Evolutionary conservation across 2,329 filamentous ascomycete genomes (phyloP), one percentile per base, ranked within the genome.

Genomic region (Fusarium bulbicola): DNA sequence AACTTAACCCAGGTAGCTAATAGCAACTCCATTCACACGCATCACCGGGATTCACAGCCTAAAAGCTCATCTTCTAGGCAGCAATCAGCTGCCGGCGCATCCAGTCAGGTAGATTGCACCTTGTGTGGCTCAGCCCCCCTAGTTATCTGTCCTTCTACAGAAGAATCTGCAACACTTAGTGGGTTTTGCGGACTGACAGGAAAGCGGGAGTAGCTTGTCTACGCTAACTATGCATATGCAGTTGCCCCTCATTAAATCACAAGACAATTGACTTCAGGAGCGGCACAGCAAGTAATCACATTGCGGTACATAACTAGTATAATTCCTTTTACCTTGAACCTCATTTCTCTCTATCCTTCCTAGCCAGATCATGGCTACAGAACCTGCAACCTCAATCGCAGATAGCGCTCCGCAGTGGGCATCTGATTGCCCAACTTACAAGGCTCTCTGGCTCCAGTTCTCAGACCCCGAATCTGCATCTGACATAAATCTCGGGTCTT

Each of bases 161-260:
- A 42, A 24, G 1, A 8, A 15, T n/a, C 5, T 42, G 21, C 13
- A 1, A 15, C 5, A 1, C n/a, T 3, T 1, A n/a, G 3, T 18
- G 11, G 42, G 11, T 2, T 7, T 1, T 26, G 16, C 5, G 1
- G 24, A 11, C 16, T 18, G 3, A 26, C 3, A 9, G 5, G 16
- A 20, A 20, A 20, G 24, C 5, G 4, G 18, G 4, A 10, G 43
- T 1, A 20, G 24, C 24, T 10, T 46, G 7, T 21, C 8, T 21
- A 2, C 8, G 43, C 24, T 46, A 7, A 21, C 16, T 28, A 20
- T 28, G 11, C 1, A n/a, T 28, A 28, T 7, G 28, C 7, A 28
- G 28, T 28, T 28, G 5, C 30, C 18, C 43, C 43, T 46, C 24
- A 20, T 46, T 2, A 28, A 11, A 46, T 21, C 12, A 28, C 10